Base-by-base conservation (phyloP, 78 protist genomes). In the Mantamonas sphyraenae region DNA sequence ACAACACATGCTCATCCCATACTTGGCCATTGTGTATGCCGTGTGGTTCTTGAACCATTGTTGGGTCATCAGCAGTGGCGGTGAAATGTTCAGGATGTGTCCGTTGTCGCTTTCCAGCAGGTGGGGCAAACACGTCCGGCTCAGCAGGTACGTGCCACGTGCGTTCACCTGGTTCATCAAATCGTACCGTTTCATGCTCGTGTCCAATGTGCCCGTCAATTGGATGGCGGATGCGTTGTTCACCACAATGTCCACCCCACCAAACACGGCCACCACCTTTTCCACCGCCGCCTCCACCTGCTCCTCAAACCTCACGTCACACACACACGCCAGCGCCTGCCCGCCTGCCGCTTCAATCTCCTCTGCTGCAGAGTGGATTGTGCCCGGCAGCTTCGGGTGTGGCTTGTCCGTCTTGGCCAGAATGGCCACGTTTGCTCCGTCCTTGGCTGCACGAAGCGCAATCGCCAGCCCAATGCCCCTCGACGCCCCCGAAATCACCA, bases 1-100 rank as follows among this genome's bases (percentile, higher is more conserved):
- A 0, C 69, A 83, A 58, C 88, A 87, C 84, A 87, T 68, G 35
- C 85, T 74, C 93, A 87, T 87, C 42, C 88, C 86, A 59, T 87
- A 87, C 67, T 87, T 87, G 14, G 89, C 93, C 79, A 87, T 83
- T 20, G 93, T 82, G 55, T 87, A 87, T 17, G 93, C 93, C 22
- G 58, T 50, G 69, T 87, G 93, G 61, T 40, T 33, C 19, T 68
- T 56, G 79, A 87, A 87, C 93, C 93, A 87, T 43, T 69, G 42
- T 43, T 61, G 72, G n/a, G 76, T 24, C 83, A 87, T 74, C 73
- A 80, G 70, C n/a, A 87, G 72, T 42, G 93, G 93, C 45, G 93
- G 93, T 35, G 87, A 80, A 14, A 87, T 68, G 63, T 69, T 80
- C 31, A 87, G 50, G 2, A 87, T 77, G 68, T 82, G 88, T 30